Evolutionary conservation across 1,139 yeast genomes (phyloP).

Genomic region (Yarrowia galli): DNA sequence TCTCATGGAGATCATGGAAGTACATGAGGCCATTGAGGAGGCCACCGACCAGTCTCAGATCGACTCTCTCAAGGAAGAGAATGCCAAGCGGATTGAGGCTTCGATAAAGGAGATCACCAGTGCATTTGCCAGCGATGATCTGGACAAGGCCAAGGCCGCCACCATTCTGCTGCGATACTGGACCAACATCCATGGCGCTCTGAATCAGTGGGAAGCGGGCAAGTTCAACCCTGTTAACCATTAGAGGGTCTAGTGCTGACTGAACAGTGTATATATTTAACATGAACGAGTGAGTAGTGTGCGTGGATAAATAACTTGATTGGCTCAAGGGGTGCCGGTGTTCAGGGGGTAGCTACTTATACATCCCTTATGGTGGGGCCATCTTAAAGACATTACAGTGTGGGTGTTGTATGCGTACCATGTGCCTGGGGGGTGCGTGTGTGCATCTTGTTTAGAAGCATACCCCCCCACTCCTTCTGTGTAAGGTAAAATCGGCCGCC

Average conservation of each 20-base stretch:
- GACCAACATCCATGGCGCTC: slow-evolving; percentile 47
- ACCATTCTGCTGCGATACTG: slow-evolving; percentile 83
- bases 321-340: no score
- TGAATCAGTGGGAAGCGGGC: slow-evolving; percentile 39
- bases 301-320: no score
- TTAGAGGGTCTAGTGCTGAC: background rate
- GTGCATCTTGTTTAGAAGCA: background rate
- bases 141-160: slow-evolving; percentile 66
- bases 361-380: background rate
- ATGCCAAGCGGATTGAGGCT: slow-evolving; percentile 59
- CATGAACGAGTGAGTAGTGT: background rate
- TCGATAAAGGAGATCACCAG: slow-evolving; percentile 53
- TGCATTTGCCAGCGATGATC: slow-evolving; percentile 54
- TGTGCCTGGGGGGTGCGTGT: background rate
- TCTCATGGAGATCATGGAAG: slow-evolving; percentile 77
- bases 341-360: no score
- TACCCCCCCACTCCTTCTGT: slow-evolving; percentile 9
- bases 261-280: slow-evolving; percentile 21
- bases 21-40: slow-evolving; percentile 76
- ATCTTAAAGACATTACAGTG: slow-evolving; percentile 3
- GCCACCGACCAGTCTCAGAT: slow-evolving; percentile 67
- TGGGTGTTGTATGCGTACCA: background rate
- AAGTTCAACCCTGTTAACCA: slow-evolving; percentile 35
- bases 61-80: slow-evolving; percentile 60
- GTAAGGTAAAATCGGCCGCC: slow-evolving; percentile 5